Conservation (phyloP, 352 stramenopile genomes). For the Globisporangium cederbergense region DNA sequence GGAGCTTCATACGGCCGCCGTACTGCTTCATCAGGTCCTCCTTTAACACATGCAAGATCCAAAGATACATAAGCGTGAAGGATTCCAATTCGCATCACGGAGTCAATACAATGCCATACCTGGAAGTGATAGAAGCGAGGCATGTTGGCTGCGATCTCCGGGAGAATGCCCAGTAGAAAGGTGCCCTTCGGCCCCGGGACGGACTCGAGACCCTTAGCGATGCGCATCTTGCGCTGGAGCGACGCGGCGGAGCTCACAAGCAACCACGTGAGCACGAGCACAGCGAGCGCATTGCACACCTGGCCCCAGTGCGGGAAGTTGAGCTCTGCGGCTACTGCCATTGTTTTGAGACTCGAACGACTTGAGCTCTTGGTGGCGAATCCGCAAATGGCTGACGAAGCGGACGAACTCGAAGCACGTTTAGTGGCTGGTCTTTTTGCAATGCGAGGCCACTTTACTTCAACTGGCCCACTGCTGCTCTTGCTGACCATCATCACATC, state of each 20-base stretch:
- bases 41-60: conserved; percentile 8
- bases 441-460: no score
- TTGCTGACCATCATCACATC: no score
- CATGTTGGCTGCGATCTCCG: conserved; percentile 2
- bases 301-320: background rate
- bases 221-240: conserved; percentile 13
- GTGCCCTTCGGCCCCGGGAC: conserved; percentile 15
- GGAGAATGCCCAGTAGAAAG: conserved; percentile 17
- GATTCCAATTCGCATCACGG: no score
- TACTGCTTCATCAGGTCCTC: conserved; percentile 38
- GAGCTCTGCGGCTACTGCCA: background rate
- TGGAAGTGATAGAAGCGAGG: conserved; percentile 17
- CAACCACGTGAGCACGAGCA: background rate
- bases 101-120: background rate
- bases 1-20: conserved; percentile 57
- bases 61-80: no score
- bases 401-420: background rate
- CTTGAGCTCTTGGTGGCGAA: background rate
- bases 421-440: background rate
- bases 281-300: conserved; percentile 1
- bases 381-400: background rate
- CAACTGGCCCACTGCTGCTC: no score
- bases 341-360: background rate
- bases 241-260: background rate
- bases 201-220: conserved; percentile 13